Evolutionary conservation across 2,329 filamentous ascomycete species (phyloP), one percentile per base, ranked within the genome.

Genomic region (Aspergillus novofumigatus): DNA sequence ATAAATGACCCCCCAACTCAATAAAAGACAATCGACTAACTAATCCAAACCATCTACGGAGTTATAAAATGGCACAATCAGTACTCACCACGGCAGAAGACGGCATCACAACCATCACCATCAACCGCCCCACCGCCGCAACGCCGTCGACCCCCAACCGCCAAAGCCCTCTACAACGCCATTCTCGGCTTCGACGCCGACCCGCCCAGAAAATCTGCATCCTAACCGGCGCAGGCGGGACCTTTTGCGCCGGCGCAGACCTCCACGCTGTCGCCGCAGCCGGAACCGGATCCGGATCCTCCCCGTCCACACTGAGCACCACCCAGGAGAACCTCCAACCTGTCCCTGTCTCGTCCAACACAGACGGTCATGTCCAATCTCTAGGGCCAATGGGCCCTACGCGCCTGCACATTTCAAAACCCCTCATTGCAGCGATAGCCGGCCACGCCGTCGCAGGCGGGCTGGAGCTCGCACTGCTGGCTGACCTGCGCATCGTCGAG

Each of bases 391-490:
- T 73, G 9, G 82, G 73, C 0, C 82, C 81, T 0, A 83, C 80
- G 0, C 67, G 81, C 1, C 73, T 85, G 62, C 71, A 73, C 41
- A 66, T 82, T 8, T 71, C 68, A 41, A 85, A 85, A 59, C 82
- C 81, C 0, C 70, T 84, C 10, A 81, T 84, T 50, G 71, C 71
- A 20, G 82, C 81, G 2, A 73, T 84, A 0, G 71, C 80, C 0
- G 81, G 81, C 1, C 75, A 82, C 56, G 81, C 82, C 1, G 82
- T 84, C 0, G 82, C 82, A 0, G 81, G 80, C 1, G 80, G 80
- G 0, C 73, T 84, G 0, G 82, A 85, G 64, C 69, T 84, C 8
- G 77, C 76, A 47, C 73, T 85, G 0, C 64, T 85, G 0, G 82
- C 74, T 0, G 83, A 85, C 61, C 71, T 85, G 53, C 77, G 82